phyloP scores from a whole-genome alignment of 805 yeast species.

The Candida railenensis region DNA sequence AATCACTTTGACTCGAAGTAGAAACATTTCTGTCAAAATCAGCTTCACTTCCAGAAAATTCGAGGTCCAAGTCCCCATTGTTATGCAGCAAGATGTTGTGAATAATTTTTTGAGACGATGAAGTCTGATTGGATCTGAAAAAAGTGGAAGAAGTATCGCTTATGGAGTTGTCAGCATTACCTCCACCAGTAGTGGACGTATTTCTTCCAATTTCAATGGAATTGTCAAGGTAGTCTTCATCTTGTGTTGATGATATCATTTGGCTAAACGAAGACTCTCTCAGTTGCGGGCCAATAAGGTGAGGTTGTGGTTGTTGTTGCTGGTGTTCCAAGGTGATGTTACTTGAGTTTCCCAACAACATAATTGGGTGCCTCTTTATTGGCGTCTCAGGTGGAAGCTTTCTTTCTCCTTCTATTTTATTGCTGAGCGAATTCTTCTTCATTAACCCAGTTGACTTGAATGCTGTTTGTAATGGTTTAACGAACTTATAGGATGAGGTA shows the following conservation, averaged over 20 bases:
- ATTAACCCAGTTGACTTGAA: slow-evolving; percentile 73
- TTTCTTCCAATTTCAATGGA: slow-evolving; percentile 44
- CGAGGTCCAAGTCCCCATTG: slow-evolving; percentile 13
- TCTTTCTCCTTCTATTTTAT: slow-evolving; percentile 12
- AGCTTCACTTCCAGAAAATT: slow-evolving; percentile 4
- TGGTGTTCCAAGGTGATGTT: slow-evolving; percentile 2
- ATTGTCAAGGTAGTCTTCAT: slow-evolving; percentile 22
- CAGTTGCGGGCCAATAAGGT: not conserved
- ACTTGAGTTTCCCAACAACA: slow-evolving; percentile 24
- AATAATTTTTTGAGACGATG: slow-evolving; percentile 13
- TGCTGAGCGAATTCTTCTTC: slow-evolving; percentile 42
- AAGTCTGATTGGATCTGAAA: slow-evolving; percentile 23
- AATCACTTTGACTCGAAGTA: not conserved
- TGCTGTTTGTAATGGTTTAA: slow-evolving; percentile 83
- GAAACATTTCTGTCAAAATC: slow-evolving; percentile 4
- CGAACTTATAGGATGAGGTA: slow-evolving; percentile 52
- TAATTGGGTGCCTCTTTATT: slow-evolving; percentile 40
- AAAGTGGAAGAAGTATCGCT: slow-evolving; percentile 34
- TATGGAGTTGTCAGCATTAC: slow-evolving; percentile 16
- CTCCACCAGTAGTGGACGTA: slow-evolving; percentile 6
- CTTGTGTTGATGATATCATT: slow-evolving; percentile 18
- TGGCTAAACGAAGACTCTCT: slow-evolving; percentile 16
- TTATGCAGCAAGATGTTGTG: slow-evolving; percentile 7
- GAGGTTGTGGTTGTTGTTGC: not conserved
- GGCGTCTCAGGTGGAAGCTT: slow-evolving; percentile 46